Conservation (phyloP, 768 basidiomycete species). For the Boletus edulis region DNA sequence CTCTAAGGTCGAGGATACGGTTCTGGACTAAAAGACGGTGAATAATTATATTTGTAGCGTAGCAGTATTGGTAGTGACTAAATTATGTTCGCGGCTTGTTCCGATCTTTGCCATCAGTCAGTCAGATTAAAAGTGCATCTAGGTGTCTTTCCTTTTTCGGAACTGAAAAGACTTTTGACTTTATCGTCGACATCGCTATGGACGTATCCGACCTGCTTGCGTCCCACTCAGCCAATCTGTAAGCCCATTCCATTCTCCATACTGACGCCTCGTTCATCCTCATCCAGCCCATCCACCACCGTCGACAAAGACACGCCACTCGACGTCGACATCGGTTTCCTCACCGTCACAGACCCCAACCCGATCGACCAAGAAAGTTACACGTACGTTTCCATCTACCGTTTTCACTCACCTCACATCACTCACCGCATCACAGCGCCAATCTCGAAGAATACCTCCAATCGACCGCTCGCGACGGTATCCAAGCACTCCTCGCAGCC, state of each 20-base stretch:
- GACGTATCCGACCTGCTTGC: slow-evolving; percentile 52
- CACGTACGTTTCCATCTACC: slow-evolving; percentile 42
- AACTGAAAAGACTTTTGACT: background rate
- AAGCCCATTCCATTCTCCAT: slow-evolving; percentile 26
- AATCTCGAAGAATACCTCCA: slow-evolving; percentile 81
- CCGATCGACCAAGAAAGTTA: slow-evolving; percentile 84
- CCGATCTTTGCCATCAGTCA: too few relatives aligned
- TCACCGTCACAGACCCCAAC: slow-evolving; percentile 86
- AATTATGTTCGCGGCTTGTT: too few relatives aligned
- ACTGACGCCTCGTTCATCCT: background rate
- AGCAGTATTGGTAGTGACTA: too few relatives aligned
- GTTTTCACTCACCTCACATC: background rate
- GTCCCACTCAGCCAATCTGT: slow-evolving; percentile 71
- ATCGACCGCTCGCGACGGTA: slow-evolving; percentile 74
- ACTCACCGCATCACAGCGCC: slow-evolving; percentile 42
- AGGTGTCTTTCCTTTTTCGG: slow-evolving; percentile 4
- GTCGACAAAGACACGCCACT: slow-evolving; percentile 81
- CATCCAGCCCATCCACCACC: slow-evolving; percentile 56
- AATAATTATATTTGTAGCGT: too few relatives aligned
- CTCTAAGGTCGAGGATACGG: too few relatives aligned
- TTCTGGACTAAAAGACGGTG: too few relatives aligned
- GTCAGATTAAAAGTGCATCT: too few relatives aligned
- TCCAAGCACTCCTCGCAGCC: slow-evolving; percentile 74
- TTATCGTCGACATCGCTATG: background rate
- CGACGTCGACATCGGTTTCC: slow-evolving; percentile 76